Conservation (phyloP, 257 asterid genomes). For the Coffea canephora region DNA sequence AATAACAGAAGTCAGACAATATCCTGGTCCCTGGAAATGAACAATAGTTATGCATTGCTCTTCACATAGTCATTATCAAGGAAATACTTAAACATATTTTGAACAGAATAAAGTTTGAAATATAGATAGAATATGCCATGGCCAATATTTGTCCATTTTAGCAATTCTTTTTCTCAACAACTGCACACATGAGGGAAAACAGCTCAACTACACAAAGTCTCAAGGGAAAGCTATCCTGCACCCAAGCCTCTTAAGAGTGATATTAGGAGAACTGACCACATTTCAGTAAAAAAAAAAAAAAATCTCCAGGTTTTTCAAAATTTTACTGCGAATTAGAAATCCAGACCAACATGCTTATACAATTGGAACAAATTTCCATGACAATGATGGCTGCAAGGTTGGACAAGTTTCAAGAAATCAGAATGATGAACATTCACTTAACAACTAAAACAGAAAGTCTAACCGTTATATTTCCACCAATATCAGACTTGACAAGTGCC, state of each 20-base stretch:
- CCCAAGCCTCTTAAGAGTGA: constrained; percentile 2
- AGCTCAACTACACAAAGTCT: background rate
- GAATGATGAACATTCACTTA: background rate
- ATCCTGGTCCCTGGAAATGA: background rate
- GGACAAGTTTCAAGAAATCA: background rate
- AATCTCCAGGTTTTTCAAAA: background rate
- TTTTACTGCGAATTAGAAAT: background rate
- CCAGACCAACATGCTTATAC: background rate
- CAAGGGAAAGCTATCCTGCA: background rate
- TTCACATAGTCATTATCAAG: background rate
- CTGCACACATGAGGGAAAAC: background rate
- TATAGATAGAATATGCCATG: background rate
- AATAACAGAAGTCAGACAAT: constrained; percentile 14
- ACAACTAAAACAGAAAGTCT: constrained; percentile 22
- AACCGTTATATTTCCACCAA: constrained; percentile 89
- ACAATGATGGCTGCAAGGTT: background rate
- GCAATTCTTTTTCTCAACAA: background rate
- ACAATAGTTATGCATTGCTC: background rate
- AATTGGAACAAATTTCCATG: background rate
- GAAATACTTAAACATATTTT: background rate
- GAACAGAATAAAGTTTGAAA: background rate
- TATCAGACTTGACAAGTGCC: constrained; percentile 88
- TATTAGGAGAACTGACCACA: background rate
- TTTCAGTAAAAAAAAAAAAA: too few species aligned
- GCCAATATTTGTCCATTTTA: background rate